Evolutionary conservation across 306 rosid genomes (phyloP).

Genomic region (Geum urbanum): DNA sequence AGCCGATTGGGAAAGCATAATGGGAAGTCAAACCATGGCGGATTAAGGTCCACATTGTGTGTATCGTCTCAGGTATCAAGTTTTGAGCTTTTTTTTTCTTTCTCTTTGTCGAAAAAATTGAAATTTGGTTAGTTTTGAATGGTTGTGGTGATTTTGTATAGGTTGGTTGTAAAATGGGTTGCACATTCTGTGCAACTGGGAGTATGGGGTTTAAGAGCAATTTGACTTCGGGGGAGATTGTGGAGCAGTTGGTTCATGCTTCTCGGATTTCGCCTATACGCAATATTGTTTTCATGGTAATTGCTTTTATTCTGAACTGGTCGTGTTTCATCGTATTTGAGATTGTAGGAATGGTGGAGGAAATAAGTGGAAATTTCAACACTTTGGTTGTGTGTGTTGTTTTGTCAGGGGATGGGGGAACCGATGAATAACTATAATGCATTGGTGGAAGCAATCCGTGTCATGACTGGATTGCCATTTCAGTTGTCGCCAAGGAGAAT

Average conservation of each 20-base stretch:
- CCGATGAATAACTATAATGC: constrained; percentile 82
- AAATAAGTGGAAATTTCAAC: background rate
- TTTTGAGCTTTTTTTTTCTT: background rate
- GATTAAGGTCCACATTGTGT: constrained; percentile 72
- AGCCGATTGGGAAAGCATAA: constrained; percentile 70
- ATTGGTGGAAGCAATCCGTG: constrained; percentile 70
- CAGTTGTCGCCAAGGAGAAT: constrained; percentile 74
- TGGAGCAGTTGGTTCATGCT: constrained; percentile 88
- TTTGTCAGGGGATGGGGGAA: constrained; percentile 89
- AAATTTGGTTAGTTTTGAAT: background rate
- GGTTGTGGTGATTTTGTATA: constrained; percentile 1
- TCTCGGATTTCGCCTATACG: constrained; percentile 69
- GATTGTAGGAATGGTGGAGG: background rate
- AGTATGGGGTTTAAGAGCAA: constrained; percentile 89
- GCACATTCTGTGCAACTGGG: constrained; percentile 97
- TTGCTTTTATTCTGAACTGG: background rate
- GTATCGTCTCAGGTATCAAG: constrained; percentile 80
- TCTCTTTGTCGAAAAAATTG: background rate
- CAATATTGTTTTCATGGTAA: constrained; percentile 91
- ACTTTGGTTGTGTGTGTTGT: background rate
- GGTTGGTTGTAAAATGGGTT: constrained; percentile 99
- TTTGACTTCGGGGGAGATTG: constrained; percentile 72
- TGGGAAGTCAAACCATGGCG: constrained; percentile 82
- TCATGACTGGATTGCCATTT: constrained; percentile 79
- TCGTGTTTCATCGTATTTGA: background rate